Evolutionary conservation across 768 basidiomycete genomes (phyloP), one percentile per base, ranked within the genome.

Genomic region (Tricholoma matsutake): DNA sequence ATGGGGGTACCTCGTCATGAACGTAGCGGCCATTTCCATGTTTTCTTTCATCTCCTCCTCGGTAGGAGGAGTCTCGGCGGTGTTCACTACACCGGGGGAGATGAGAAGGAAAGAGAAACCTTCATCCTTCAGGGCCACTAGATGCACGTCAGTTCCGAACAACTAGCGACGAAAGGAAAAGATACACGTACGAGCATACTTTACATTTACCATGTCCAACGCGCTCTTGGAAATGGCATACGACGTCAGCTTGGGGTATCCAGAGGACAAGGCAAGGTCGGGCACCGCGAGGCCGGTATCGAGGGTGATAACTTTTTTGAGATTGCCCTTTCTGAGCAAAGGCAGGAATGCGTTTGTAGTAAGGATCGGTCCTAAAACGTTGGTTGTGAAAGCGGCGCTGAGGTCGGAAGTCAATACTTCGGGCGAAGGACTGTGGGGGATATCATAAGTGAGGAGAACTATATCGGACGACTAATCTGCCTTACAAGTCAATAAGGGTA

Each of bases 261-360:
- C 68, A n/a, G 61, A 10, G 5, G 11, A 8, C 18, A 73, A 45
- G 2, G 65, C 68, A 18, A 73, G 31, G 2, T 72, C 73, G 2
- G 59, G 47, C 62, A 74, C 75, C 13, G 62, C 76, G 14, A 73
- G 32, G 37, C 71, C 75, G 22, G 65, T 68, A 59, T 63, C 66
- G 59, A 79, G 57, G 1, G 71, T 65, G 62, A 78, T 63, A 47
- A 79, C 73, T 59, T 74, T 76, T 68, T 78, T 76, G 20, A 59
- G 43, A n/a, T 65, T 18, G 9, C 76, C 70, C 3, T 67, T 64
- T 34, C 62, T 64, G 41, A 80, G 66, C 20, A 80, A 69, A 10
- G 79, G 78, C 6, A 81, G 70, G 69, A 80, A 76, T 4, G 66
- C 66, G 65, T 76, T 75, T 60, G 69, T 75, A 10, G 75, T 72